Conservation (phyloP, 2,329 filamentous ascomycete genomes). For the Diplodia intermedia region DNA sequence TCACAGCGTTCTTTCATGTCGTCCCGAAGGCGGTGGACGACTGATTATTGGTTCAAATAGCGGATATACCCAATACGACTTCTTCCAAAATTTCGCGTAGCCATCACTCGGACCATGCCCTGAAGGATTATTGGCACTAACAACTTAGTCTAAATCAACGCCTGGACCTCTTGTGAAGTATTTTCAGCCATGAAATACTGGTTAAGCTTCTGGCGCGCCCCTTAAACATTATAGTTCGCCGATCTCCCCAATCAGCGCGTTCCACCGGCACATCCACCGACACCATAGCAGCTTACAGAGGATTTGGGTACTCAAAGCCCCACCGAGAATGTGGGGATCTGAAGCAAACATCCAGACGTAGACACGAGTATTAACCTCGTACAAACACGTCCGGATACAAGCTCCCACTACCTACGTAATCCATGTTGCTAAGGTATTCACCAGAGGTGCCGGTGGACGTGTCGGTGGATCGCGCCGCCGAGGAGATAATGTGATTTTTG, state of each 20-base stretch:
- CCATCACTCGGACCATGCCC: too few relatives aligned
- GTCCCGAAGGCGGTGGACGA: background rate
- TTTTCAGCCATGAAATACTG: background rate
- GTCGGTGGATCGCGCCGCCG: too few relatives aligned
- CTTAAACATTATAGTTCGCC: background rate
- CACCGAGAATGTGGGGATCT: too few relatives aligned
- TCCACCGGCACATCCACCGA: too few relatives aligned
- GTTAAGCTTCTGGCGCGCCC: background rate
- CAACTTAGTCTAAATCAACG: background rate
- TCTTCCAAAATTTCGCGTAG: background rate
- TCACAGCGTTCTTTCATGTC: background rate
- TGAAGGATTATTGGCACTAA: background rate
- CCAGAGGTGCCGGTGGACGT: too few relatives aligned
- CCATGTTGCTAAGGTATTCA: too few relatives aligned
- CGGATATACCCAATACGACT: slow-evolving; percentile 20
- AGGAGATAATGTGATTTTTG: background rate
- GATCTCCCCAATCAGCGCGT: background rate
- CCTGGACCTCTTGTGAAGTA: background rate
- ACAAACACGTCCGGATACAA: too few relatives aligned
- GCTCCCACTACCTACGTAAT: too few relatives aligned
- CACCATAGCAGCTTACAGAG: too few relatives aligned
- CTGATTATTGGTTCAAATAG: slow-evolving; percentile 1
- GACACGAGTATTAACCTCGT: too few relatives aligned
- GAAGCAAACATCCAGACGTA: too few relatives aligned
- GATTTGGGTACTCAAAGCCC: too few relatives aligned